phyloP scores from a whole-genome alignment of 2,329 filamentous ascomycete species.

The Scorias spongiosa region DNA sequence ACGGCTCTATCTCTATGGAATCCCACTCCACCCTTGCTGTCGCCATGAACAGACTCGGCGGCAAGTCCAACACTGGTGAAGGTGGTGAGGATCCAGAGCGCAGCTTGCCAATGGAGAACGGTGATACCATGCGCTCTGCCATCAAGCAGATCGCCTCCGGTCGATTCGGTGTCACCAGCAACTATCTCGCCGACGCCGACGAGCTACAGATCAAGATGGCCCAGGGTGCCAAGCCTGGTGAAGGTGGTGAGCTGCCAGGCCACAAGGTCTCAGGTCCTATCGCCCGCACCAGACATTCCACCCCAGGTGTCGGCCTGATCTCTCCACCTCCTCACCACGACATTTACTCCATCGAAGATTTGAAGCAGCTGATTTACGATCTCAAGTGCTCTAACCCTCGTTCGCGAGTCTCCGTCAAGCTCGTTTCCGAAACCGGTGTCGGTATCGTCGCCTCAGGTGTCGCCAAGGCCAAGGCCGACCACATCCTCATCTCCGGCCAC shows the following conservation, averaged over 20 bases:
- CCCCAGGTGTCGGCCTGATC: conserved; percentile 88
- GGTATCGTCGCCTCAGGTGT: conserved; percentile 96
- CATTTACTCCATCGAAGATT: conserved; percentile 95
- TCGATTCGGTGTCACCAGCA: conserved; percentile 88
- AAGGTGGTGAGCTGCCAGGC: conserved; percentile 90
- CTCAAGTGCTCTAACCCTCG: conserved; percentile 91
- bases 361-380: conserved; percentile 96
- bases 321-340: conserved; percentile 94
- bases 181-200: conserved; percentile 87
- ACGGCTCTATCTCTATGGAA: conserved; percentile 97
- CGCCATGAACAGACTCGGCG: conserved; percentile 90
- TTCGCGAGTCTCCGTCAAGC: conserved; percentile 85
- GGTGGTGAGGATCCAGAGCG: conserved; percentile 92
- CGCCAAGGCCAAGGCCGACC: conserved; percentile 91
- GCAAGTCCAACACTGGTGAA: conserved; percentile 95
- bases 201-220: conserved; percentile 99
- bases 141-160: conserved; percentile 97
- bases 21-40: conserved; percentile 90
- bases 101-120: conserved; percentile 71
- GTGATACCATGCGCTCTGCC: conserved; percentile 90
- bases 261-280: conserved; percentile 95
- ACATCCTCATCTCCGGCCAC: conserved; percentile 92
- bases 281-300: conserved; percentile 87
- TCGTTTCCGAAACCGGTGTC: conserved; percentile 92
- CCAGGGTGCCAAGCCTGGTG: conserved; percentile 92